These are phyloP conservation scores for Chlorencoelia australis DNA, from an alignment of 2,329 filamentous ascomycete species.

Conservation along the genomic window DNA sequence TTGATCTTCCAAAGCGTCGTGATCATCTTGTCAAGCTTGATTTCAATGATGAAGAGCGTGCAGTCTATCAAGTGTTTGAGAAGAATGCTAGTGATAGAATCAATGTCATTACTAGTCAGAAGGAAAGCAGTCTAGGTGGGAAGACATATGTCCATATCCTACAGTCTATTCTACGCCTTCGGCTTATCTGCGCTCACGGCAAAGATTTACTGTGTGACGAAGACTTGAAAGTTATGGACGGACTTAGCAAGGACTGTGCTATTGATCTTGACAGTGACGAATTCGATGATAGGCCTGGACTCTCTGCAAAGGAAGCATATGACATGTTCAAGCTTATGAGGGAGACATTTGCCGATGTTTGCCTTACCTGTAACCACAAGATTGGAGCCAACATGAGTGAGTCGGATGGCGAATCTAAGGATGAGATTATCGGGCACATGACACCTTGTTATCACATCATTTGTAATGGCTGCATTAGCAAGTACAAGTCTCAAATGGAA, in stretches of 20 bases:
- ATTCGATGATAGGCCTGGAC: constrained; percentile 39
- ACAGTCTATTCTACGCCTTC: constrained; percentile 80
- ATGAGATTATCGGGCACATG: constrained; percentile 65
- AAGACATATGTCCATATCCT: constrained; percentile 90
- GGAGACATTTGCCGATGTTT: constrained; percentile 68
- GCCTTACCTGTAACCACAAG: constrained; percentile 57
- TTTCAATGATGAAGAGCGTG: constrained; percentile 65
- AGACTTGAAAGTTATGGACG: constrained; percentile 70
- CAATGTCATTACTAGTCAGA: constrained; percentile 56
- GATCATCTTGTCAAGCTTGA: constrained; percentile 66
- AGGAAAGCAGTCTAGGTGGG: constrained; percentile 61
- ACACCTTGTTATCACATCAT: constrained; percentile 81
- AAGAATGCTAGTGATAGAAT: constrained; percentile 73
- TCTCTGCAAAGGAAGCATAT: constrained; percentile 66
- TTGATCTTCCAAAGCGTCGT: constrained; percentile 64
- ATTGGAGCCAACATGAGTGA: constrained; percentile 50
- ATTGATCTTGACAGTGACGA: constrained; percentile 80
- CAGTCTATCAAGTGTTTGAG: constrained; percentile 76
- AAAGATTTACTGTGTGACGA: constrained; percentile 78
- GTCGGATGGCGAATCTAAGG: constrained; percentile 42
- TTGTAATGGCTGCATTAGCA: constrained; percentile 62
- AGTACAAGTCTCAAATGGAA: constrained; percentile 45
- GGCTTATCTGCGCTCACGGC: constrained; percentile 89
- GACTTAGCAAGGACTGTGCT: constrained; percentile 71
- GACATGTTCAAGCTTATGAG: constrained; percentile 77